Evolutionary conservation across 1,284 basidiomycete species (phyloP), one percentile per base, ranked within the genome.

Genomic region (Pulveroboletus sp.): DNA sequence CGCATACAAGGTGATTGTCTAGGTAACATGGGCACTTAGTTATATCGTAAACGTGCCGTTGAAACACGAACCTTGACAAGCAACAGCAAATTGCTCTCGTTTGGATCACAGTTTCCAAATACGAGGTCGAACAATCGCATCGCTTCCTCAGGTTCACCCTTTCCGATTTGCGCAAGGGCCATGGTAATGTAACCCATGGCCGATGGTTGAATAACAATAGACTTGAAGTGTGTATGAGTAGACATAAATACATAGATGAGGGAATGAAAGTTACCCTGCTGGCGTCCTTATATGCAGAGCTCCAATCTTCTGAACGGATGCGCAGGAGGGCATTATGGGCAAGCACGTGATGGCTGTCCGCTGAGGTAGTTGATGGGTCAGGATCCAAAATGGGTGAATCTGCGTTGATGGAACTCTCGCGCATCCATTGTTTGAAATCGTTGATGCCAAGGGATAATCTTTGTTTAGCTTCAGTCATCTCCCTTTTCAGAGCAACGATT

Each of bases 401-500:
- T 11, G 11, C 10, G 20, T 20, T 5, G 20, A 22, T n/a, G n/a
- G 38, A 22, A 7, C 38, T 11, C 18, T 39, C 10, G 18, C 5
- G 10, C n/a, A 39, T 39, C 38, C 38, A 39, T 22, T 20, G 38
- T 22, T 39, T 39, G n/a, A 39, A 39, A 12, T 39, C 36, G 7
- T 8, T 8, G 3, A 36, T n/a, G 7, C 35, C 35, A 8, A 18
- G 35, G 17, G 35, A 36, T 17, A 40, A 40, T 14, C 20, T 22
- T 5, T 22, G 20, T 22, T 22, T 40, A 20, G 2, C n/a, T 22
- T 40, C 20, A 1, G 81, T 79, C 48, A 84, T 74, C 50, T 94
- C 90, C 0, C 77, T 77, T 70, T 90, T 91, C 70, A 93, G 76
- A 10, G 82, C 78, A 57, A 92, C 91, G 28, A 98, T 77, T 18